phyloP scores from a whole-genome alignment of 1,284 basidiomycete species.

The Pseudozyma pruni region DNA sequence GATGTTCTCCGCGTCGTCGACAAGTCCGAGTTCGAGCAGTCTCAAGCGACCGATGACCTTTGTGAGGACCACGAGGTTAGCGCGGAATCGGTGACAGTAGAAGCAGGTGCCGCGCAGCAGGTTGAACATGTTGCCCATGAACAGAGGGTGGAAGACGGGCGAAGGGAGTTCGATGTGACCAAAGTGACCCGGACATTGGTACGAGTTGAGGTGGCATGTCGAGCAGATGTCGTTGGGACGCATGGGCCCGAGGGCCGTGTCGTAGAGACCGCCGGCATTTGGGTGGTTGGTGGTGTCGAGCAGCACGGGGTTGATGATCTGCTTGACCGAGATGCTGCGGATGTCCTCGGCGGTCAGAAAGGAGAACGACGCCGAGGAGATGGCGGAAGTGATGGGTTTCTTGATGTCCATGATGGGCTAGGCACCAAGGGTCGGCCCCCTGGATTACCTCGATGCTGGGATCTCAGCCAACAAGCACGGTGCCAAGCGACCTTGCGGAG shows the following conservation, averaged over 20 bases:
- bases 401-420: slow-evolving; percentile 84
- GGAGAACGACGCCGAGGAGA: slow-evolving; percentile 89
- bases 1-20: slow-evolving; percentile 82
- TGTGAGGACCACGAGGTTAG: slow-evolving; percentile 73
- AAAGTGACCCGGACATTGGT: slow-evolving; percentile 96
- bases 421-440: slow-evolving; percentile 30
- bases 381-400: slow-evolving; percentile 84
- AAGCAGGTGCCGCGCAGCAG: slow-evolving; percentile 90
- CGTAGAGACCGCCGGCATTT: slow-evolving; percentile 91
- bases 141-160: slow-evolving; percentile 95
- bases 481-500: slow-evolving; percentile 8
- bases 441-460: slow-evolving; percentile 17
- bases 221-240: slow-evolving; percentile 76
- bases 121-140: slow-evolving; percentile 91
- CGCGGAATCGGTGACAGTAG: slow-evolving; percentile 93
- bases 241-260: slow-evolving; percentile 92
- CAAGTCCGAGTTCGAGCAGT: slow-evolving; percentile 88
- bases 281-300: slow-evolving; percentile 94
- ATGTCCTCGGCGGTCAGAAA: slow-evolving; percentile 93
- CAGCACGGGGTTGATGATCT: slow-evolving; percentile 91
- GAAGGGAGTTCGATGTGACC: slow-evolving; percentile 98
- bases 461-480: slow-evolving; percentile 12
- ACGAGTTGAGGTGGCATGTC: slow-evolving; percentile 91
- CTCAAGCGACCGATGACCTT: slow-evolving; percentile 83
- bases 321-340: slow-evolving; percentile 92